Base-by-base conservation (phyloP, 1,284 basidiomycete species). In the Malassezia furfur region DNA sequence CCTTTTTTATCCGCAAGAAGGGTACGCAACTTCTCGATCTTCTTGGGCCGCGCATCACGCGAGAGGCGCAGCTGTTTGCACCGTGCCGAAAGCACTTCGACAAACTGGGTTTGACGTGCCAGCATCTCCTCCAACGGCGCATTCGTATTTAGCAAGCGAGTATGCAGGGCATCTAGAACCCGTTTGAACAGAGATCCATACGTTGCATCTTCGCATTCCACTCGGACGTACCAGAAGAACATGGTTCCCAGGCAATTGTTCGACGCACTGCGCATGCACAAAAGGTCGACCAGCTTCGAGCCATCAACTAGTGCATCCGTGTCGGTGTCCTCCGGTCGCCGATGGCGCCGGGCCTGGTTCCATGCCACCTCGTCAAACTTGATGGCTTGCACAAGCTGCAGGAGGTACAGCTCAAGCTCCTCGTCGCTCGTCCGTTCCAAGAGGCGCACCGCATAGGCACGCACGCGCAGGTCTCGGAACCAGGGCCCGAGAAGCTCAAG, bases 161-260 rank as follows among this genome's bases (percentile, higher is more conserved):
- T 40, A 17, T 40, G 21, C 2, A 59, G 52, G 30, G 28, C n/a
- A 76, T 83, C 87, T 10, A 88, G 87, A 1, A 98, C 88, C 48
- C 85, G 82, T 1, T 84, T 86, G 70, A 91, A 99, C 84, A 96
- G 88, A 78, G 88, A 88, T 2, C 88, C 88, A 70, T 84, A 83
- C 37, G 58, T 60, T 1, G 54, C 50, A 71, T 91, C 88, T 25
- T 84, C 77, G 43, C 86, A 85, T 75, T 98, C 94, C 3, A 98
- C 93, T 81, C 89, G 88, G 51, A 98, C 82, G 68, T 98, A 99
- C 94, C 94, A 98, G 72, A 94, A 87, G 58, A 98, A 80, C 28
- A 87, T 82, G 68, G 96, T 96, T 0, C 91, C 93, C 1, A 98
- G 79, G 0, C 90, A 81, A 1, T 81, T 80, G 67, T 94, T 93